Evolutionary conservation across 192 early-diverging fungal species (phyloP), one percentile per base, ranked within the genome.

Genomic region (Dissophora globulifera): DNA sequence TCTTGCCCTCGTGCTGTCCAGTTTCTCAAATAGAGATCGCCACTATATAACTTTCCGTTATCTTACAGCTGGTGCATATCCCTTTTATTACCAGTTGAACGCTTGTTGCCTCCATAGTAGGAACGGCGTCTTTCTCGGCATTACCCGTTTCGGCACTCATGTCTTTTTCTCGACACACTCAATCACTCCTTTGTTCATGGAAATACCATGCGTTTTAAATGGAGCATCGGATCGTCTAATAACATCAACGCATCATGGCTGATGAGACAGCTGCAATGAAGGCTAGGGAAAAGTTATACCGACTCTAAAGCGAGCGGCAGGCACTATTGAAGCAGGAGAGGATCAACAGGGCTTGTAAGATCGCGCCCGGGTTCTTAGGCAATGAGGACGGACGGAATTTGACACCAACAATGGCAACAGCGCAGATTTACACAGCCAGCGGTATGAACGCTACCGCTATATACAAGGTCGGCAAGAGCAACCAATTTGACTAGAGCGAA

Each of bases 301-400:
- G 15, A 48, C 62, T 42, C 8, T 85, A 79, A 40, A 46, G 71
- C 23, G 79, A 81, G 48, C 62, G 72, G 51, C 43, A 83, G 43
- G 69, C 82, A 6, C 78, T 82, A 41, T 66, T 83, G 43, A 86
- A 89, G 50, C 78, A 72, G 27, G 82, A 84, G 32, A 35, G 63
- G 10, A 60, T 76, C 15, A 70, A 53, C 9, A 59, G 70, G 29
- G 87, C 87, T 32, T 55, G 87, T 20, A 88, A 86, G 78, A 86
- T 89, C 62, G 87, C 89, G 1, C 89, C 89, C 31, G 89, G 89
- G 17, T 85, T 89, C 63, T 41, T 88, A 50, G 86, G 86, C 62
- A 76, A 67, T 48, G 85, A 85, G 20, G 85, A 85, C 60, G 69
- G 80, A 10, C 67, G 85, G 13, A 85, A 89, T 43, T 60, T 90